Base-by-base conservation (phyloP, 2,329 filamentous ascomycete species). In the Thelonectria olida region DNA sequence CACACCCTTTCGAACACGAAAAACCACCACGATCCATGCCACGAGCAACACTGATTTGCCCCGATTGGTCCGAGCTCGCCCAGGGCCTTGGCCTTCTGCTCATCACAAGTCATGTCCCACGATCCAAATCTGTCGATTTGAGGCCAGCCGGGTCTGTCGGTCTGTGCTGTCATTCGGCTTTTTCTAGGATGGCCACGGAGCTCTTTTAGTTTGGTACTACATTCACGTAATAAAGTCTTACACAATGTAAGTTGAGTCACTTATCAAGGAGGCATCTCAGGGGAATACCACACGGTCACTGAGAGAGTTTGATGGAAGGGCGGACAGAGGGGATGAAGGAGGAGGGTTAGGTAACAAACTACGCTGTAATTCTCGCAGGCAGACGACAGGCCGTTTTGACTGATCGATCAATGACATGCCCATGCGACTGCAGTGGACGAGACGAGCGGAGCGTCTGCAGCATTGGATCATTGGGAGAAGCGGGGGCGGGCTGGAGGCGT, bases 1-100 rank as follows among this genome's bases (percentile, higher is more conserved):
- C 54, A 15, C 31, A 55, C 52, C 28, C 44, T 31, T 39, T 48
- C 34, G 60, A n/a, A 65, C 49, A 58, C 34, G 28, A 39, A 59
- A 62, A 47, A 56, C 54, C 61, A 60, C 56, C 62, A 41, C 15
- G 31, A 39, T n/a, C 49, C 49, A 67, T 57, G 58, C 62, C 67
- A 72, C 66, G 67, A 62, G 63, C 61, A 56, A 63, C 56, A 42
- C 63, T 23, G 45, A 61, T 68, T 69, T 69, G 61, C 47, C 64
- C 67, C 69, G 69, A 72, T 72, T 72, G 70, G 68, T 20, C 62
- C 54, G 47, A 63, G 64, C 52, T 61, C 25, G 12, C 20, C 41
- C 34, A 44, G 48, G 58, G 59, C 63, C 64, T 70, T 58, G 42
- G 41, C 50, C 47, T 55, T 61, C 55, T 58, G 64, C 66, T 63